A percentile compares a stretch with the other conserved stretches of the same genome.
Evolutionary conservation across 257 asterid genomes (phyloP).

Genomic region (Solanum pennellii): DNA sequence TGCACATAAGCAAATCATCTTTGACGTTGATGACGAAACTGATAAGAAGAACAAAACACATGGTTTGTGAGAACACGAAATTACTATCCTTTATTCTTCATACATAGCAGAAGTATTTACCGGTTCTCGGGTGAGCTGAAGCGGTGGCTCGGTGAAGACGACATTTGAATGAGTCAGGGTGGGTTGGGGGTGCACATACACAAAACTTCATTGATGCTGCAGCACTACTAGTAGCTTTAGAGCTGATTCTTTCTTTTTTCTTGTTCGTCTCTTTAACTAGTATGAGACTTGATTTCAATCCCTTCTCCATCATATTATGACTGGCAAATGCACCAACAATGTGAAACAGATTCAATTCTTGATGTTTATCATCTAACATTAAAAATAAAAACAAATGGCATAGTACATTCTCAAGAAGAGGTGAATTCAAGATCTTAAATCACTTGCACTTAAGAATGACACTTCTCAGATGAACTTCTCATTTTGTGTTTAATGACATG

Average conservation of each 20-base stretch:
- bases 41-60: not conserved
- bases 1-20: slow-evolving; percentile 1
- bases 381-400: not conserved
- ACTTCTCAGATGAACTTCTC: not conserved
- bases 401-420: not conserved
- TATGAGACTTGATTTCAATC: not conserved
- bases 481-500: not conserved
- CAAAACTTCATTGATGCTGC: not conserved
- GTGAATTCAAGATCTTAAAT: not conserved
- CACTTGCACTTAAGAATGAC: not conserved
- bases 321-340: not conserved
- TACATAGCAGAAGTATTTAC: not conserved
- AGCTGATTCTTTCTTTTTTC: not conserved
- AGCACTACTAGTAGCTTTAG: not conserved
- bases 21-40: not conserved
- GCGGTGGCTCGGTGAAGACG: not conserved
- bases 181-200: slow-evolving; percentile 2
- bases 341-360: not conserved
- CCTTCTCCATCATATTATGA: not conserved
- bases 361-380: not conserved
- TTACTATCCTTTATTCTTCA: not conserved
- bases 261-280: not conserved
- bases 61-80: not conserved
- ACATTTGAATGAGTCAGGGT: slow-evolving; percentile 8
- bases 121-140: not conserved